Base-by-base conservation (phyloP, 2,329 filamentous ascomycete species). In the Neonectria hederae region DNA sequence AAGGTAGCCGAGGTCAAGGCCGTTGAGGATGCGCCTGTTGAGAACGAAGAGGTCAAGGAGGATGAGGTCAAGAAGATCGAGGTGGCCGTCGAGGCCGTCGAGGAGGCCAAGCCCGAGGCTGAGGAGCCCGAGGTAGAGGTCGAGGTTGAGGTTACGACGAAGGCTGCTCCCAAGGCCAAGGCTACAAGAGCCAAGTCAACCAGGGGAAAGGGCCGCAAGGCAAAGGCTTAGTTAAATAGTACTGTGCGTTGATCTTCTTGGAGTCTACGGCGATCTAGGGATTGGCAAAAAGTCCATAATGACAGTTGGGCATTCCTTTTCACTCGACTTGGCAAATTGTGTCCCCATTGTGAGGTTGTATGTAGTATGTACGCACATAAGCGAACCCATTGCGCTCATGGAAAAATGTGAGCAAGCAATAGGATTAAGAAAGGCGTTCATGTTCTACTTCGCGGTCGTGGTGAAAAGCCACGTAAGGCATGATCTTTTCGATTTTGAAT, bases 311-410 rank as follows among this genome's bases (percentile, higher is more conserved):
- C 58, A 65, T 58, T 68, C 26, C 54, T 66, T 62, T 70, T 65
- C 35, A 60, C 65, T 64, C 61, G 14, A 52, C 26, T 26, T 24
- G 40, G 30, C 28, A 26, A 40, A 59, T 51, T 26, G 21, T 64
- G 54, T 62, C 68, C 35, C 30, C 13, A 5, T 30, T 22, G 48
- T 56, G 30, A 59, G 46, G n/a, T 58, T 66, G 54, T 42, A 84
- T 88, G 84, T 88, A 77, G 54, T 42, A 84, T 88, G 84, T 88
- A 77, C 82, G 85, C 86, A 78, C 85, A 86, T 85, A 88, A 81
- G 86, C 86, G 86, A 88, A 88, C 85, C 86, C 82, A 81, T 79
- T 77, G 80, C 81, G 81, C 83, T 81, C 83, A 79, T 78, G 67
- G 71, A 72, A 74, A 71, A 74, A 74, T 74, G 76, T 74, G 76